Percentiles rank a stretch among this genome's conserved stretches.
Evolutionary conservation across 805 yeast species (phyloP).

Genomic region (Torulaspora maleeae): DNA sequence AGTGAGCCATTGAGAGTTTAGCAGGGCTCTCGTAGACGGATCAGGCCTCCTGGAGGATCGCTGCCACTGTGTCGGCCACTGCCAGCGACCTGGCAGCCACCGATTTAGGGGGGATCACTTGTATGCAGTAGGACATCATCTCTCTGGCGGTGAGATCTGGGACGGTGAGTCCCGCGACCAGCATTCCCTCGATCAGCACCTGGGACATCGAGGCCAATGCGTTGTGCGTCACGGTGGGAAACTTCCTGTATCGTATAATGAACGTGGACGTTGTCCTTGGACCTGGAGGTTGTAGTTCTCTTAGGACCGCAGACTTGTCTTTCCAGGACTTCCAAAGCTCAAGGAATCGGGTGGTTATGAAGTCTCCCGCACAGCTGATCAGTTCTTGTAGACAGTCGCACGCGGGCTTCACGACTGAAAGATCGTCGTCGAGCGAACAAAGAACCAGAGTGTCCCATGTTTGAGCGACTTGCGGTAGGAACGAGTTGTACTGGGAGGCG

Average conservation of each 20-base stretch:
- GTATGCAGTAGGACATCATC: slow-evolving; percentile 25
- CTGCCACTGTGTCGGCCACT: slow-evolving; percentile 25
- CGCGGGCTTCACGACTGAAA: slow-evolving; percentile 23
- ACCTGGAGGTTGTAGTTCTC: slow-evolving; percentile 6
- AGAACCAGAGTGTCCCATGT: slow-evolving; percentile 28
- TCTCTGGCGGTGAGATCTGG: slow-evolving; percentile 22
- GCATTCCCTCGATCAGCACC: slow-evolving; percentile 28
- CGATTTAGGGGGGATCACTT: slow-evolving; percentile 20
- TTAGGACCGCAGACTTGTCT: slow-evolving; percentile 15
- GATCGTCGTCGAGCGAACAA: slow-evolving; percentile 21
- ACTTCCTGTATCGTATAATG: slow-evolving; percentile 7
- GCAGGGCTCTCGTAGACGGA: too few relatives aligned
- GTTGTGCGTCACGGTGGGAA: slow-evolving; percentile 23
- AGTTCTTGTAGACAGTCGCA: slow-evolving; percentile 22
- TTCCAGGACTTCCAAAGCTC: slow-evolving; percentile 28
- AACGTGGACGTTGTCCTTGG: background rate
- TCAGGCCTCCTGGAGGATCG: slow-evolving; percentile 4
- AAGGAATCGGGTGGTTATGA: slow-evolving; percentile 28
- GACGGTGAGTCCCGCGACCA: slow-evolving; percentile 20
- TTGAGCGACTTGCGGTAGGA: slow-evolving; percentile 33
- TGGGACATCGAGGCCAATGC: slow-evolving; percentile 21
- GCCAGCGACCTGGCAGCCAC: slow-evolving; percentile 19
- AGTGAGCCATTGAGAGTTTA: too few relatives aligned
- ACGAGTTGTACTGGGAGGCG: slow-evolving; percentile 40
- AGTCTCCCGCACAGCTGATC: slow-evolving; percentile 25